Conservation (phyloP, 2,329 filamentous ascomycete species). For the Scedosporium minutisporum region DNA sequence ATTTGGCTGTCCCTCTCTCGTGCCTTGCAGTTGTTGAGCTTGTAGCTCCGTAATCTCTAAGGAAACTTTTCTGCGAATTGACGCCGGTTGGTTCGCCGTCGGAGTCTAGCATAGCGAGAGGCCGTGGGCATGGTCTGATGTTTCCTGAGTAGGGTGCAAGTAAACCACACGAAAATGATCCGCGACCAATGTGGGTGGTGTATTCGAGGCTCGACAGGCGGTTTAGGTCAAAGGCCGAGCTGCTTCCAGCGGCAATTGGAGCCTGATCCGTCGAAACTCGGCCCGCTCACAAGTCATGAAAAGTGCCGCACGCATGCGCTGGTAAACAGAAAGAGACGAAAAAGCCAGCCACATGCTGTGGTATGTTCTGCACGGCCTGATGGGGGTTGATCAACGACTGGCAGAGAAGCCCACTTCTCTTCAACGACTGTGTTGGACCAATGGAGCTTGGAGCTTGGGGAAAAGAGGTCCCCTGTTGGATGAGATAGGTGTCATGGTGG, state of each 20-base stretch:
- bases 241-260: not conserved
- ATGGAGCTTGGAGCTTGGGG: not conserved
- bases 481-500: constrained; percentile 1
- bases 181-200: not conserved
- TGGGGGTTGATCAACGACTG: not conserved
- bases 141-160: not conserved
- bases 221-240: not conserved
- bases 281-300: not conserved
- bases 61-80: not conserved
- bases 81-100: not conserved
- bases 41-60: too few species aligned
- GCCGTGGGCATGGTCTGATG: not conserved
- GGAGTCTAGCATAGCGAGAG: not conserved
- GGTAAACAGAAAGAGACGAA: not conserved
- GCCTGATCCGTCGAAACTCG: not conserved
- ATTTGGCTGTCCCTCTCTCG: too few species aligned
- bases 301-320: not conserved
- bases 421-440: not conserved
- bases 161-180: not conserved
- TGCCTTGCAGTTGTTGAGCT: too few species aligned
- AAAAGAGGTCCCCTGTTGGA: not conserved
- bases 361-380: not conserved
- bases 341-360: not conserved
- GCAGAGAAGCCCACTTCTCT: not conserved
- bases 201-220: not conserved